Base-by-base conservation (phyloP, 148 eudicot genomes). In the Vaccinium corymbosum region DNA sequence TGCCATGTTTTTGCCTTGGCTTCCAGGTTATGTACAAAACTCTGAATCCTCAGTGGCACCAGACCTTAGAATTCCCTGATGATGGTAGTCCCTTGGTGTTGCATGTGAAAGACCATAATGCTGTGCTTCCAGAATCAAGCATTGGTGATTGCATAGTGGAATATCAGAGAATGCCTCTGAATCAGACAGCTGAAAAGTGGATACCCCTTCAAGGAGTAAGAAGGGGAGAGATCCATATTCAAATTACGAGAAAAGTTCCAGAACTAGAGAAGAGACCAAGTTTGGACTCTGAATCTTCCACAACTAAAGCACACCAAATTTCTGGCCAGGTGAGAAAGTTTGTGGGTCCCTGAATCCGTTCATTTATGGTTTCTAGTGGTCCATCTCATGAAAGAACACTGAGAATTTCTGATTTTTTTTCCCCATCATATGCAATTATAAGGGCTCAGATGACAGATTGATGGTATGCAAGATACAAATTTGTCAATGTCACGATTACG, bases 121-220 rank as follows among this genome's bases (percentile, higher is more conserved):
- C 95, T 35, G 85, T 97, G 82, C 61, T 97, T 66, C 88, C 97
- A 51, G 87, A 95, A 70, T 89, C 98, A 62, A 93, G 90, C 89
- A 93, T 97, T 10, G 99, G 99, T 61, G 92, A 91, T 76, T 97
- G 99, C 70, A 86, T 91, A 17, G 97, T 97, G 8, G 98, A 97
- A 85, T 97, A 97, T 84, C 98, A 93, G 75, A 86, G 91, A 83
- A 76, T 97, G 84, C 94, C 97, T 81, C 92, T 93, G 9, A 97
- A 97, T 82, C 91, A 92, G 83, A 76, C 87, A 80, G 90, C 84
- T 52, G 98, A 94, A 27, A 94, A 93, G 84, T 94, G 99, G 99
- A 94, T 97, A 92, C 99, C 99, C 25, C 91, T 97, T 64, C 99
- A 97, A 89, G 93, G 93, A 80, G 99, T 97, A 42, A 94, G 90